Percentiles rank a stretch among this genome's conserved stretches.
These are phyloP conservation scores for Xylariaceae sp. DNA, from an alignment of 2,329 filamentous ascomycete species.

Conservation along the genomic window DNA sequence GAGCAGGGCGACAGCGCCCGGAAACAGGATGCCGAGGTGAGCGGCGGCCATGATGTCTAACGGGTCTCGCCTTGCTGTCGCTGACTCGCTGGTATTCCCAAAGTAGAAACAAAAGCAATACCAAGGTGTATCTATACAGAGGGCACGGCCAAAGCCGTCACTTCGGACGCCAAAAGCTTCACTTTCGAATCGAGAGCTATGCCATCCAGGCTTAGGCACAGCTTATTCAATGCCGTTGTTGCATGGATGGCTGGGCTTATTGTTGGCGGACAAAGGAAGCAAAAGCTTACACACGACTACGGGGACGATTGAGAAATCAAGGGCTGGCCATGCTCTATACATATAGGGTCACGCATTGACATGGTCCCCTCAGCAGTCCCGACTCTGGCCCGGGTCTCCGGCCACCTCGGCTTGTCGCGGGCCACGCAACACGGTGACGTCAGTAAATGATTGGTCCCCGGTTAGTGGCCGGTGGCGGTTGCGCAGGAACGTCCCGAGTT, in stretches of 20 bases:
- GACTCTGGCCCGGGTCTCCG: constrained; percentile 12
- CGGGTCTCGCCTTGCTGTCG: neutral
- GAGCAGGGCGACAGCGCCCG: constrained; percentile 8
- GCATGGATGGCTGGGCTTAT: neutral
- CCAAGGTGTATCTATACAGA: neutral
- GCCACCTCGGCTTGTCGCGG: constrained; percentile 21
- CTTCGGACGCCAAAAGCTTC: neutral
- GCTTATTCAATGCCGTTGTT: neutral
- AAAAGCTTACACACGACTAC: neutral
- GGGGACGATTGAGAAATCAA: neutral
- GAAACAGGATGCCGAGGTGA: constrained; percentile 14
- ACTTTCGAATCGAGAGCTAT: neutral
- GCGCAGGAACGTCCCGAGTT: too few relatives aligned
- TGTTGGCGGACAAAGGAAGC: neutral
- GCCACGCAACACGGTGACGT: constrained; percentile 3
- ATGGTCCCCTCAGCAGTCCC: too few relatives aligned
- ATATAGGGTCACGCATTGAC: too few relatives aligned
- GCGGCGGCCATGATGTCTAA: constrained; percentile 5
- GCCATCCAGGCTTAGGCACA: neutral
- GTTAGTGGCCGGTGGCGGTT: too few relatives aligned
- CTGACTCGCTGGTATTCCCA: neutral
- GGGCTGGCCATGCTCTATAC: too few relatives aligned
- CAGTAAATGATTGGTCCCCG: neutral
- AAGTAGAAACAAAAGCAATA: neutral
- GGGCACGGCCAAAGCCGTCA: neutral